phyloP scores from a whole-genome alignment of 1,284 basidiomycete species.

The Ceratobasidium sp. region DNA sequence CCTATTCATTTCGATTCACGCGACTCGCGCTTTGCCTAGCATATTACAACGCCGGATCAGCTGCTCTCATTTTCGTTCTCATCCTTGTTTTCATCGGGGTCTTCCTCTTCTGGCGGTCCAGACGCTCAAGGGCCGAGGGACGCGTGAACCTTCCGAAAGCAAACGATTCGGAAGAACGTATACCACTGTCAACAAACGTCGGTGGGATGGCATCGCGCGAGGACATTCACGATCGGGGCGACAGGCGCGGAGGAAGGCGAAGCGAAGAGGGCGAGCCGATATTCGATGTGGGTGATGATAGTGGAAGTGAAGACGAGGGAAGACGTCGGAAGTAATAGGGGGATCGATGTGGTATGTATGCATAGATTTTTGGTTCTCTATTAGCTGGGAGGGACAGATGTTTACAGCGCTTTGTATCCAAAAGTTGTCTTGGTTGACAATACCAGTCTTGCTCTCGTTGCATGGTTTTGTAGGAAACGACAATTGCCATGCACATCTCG shows the following conservation, averaged over 20 bases:
- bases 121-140: constrained; percentile 59
- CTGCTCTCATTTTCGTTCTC: constrained; percentile 83
- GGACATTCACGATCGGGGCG: constrained; percentile 52
- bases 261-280: constrained; percentile 57
- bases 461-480: no score
- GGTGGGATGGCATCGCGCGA: constrained; percentile 43
- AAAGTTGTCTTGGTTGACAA: constrained; percentile 27
- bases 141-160: constrained; percentile 52
- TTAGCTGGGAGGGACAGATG: constrained; percentile 5
- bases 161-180: constrained; percentile 52
- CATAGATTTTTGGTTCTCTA: constrained; percentile 43
- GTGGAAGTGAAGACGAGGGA: constrained; percentile 64
- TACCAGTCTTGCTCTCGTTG: neutral
- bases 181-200: constrained; percentile 60
- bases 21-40: constrained; percentile 62
- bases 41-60: constrained; percentile 93
- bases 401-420: constrained; percentile 2
- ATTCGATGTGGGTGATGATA: constrained; percentile 64
- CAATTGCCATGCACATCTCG: no score
- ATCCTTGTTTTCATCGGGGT: constrained; percentile 78
- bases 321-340: constrained; percentile 28
- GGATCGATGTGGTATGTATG: constrained; percentile 25
- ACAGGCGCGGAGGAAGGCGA: constrained; percentile 64
- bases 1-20: constrained; percentile 26
- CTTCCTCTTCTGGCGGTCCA: constrained; percentile 80